Evolutionary conservation across 345 rosid genomes (phyloP), one percentile per base, ranked within the genome.

Genomic region (Raphanus raphanistrum): DNA sequence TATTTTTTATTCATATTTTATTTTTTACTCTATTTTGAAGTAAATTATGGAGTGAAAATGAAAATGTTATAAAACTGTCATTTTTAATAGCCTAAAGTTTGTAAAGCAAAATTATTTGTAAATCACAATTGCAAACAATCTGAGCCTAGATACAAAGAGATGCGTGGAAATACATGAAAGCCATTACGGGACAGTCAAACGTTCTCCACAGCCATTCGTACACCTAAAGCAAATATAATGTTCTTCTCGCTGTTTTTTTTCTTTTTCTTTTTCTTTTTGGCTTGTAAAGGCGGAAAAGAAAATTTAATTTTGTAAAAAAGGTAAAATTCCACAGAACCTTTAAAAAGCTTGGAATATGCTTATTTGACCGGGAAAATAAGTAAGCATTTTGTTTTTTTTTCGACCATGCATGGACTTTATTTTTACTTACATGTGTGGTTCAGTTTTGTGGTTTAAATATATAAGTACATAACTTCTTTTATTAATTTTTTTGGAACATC

Each of bases 141-240:
- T 21, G 21, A 21, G 21, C 21, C 2, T 32, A 28, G 10, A 45
- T 43, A 7, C 17, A 13, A 15, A 33, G 6, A 32, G 25, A 65
- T 63, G 64, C n/a, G 28, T 45, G 43, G 54, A 57, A 57, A 31
- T 45, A 59, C 65, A 52, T 15, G 80, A 70, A 63, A 54, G 71
- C 16, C 60, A 70, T 28, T 28, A 70, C 63, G 80, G 70, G 16
- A 70, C 29, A 71, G 59, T 77, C 81, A 71, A 71, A 77, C 62
- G 71, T 71, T 70, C 11, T 70, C 45, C 69, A 61, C 63, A 60
- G 36, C 74, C 70, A 76, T 15, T 48, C 63, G 63, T 50, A 61
- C 16, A 76, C 21, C 10, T 60, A 45, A 76, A 69, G 74, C 62
- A 76, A 69, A 50, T 68, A 69, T 45, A 65, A 52, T 54, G 43